Base-by-base conservation (phyloP, 129 eudicot species). In the Flaveria linearis region DNA sequence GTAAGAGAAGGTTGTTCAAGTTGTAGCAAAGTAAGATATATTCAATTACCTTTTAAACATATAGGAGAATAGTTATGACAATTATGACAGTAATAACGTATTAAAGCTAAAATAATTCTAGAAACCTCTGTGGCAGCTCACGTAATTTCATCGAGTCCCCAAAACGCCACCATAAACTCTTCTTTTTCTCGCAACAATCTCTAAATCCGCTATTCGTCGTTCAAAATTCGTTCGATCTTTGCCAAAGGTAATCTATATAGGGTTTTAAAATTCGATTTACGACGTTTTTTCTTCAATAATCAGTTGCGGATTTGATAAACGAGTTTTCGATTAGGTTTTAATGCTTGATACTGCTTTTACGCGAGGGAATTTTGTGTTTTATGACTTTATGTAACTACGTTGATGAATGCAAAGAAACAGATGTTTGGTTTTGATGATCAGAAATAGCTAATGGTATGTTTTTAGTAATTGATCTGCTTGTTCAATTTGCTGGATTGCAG, bases 171-270 rank as follows among this genome's bases (percentile, higher is more conserved):
- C 45, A 22, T 43, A 75, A 75, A 11, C 63, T 72, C 51, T 30
- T 30, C 36, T 11, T 15, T 14, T 3, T 46, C 18, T 26, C 39
- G 20, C 72, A 25, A 28, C 17, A 28, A 62, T 26, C 70, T 50
- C 65, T 33, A n/a, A 66, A 65, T 76, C 53, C 22, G 65, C 5
- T 76, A 6, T 64, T 76, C 65, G 5, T 33, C 80, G 13, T 50
- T 20, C 55, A 39, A 39, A 49, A 50, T 76, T 76, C 51, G 62
- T 75, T 75, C 71, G 50, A 75, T 75, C 45, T 51, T 65, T 8
- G 6, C 66, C 1, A 73, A 47, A 62, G 79, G 79, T 75, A 75
- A 36, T 46, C 33, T 8, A 28, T 62, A 33, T 62, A 75, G 61
- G 71, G 71, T 62, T 75, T 8, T n/a, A 6, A 13, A 22, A 8